These are phyloP conservation scores for Monosporascus sp. DNA, from an alignment of 2,329 filamentous ascomycete species.

Conservation along the genomic window DNA sequence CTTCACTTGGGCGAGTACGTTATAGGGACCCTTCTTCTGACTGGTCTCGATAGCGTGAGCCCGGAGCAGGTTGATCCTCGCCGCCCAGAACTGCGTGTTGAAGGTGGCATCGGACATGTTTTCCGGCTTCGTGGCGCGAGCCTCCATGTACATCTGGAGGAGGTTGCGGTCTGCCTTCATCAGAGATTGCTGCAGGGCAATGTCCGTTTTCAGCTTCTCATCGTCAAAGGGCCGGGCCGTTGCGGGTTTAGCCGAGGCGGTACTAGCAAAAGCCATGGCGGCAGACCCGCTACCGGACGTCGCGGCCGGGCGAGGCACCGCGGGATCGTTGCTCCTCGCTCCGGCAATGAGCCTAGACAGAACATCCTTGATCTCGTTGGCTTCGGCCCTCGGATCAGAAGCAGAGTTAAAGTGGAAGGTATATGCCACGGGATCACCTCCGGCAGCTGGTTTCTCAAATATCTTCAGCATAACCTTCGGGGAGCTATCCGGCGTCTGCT, in stretches of 20 bases:
- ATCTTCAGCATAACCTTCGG: conserved; percentile 93
- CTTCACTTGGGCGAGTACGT: conserved; percentile 87
- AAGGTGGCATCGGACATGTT: conserved; percentile 76
- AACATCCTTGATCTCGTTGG: conserved; percentile 76
- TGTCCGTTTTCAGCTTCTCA: conserved; percentile 67
- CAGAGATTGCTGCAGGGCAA: conserved; percentile 79
- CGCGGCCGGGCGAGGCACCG: conserved; percentile 42
- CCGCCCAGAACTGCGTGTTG: conserved; percentile 91
- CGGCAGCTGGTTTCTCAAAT: conserved; percentile 62
- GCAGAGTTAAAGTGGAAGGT: conserved; percentile 85
- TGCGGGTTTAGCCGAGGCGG: conserved; percentile 50
- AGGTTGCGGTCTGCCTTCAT: conserved; percentile 73
- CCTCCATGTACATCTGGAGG: conserved; percentile 81
- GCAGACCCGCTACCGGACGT: conserved; percentile 47
- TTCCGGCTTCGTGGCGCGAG: conserved; percentile 75
- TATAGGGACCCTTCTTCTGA: conserved; percentile 86
- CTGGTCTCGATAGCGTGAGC: conserved; percentile 84
- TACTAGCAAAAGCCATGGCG: conserved; percentile 73
- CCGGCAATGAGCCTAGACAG: conserved; percentile 73
- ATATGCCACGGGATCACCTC: conserved; percentile 61
- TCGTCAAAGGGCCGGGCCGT: conserved; percentile 75
- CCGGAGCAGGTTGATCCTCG: conserved; percentile 76
- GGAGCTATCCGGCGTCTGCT: conserved; percentile 85
- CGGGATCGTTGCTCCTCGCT: conserved; percentile 51
- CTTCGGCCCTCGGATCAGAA: conserved; percentile 71